A percentile compares a stretch with the other conserved stretches of the same genome.
Evolutionary conservation across 768 basidiomycete species (phyloP).

Genomic region (Mycena belliarum): DNA sequence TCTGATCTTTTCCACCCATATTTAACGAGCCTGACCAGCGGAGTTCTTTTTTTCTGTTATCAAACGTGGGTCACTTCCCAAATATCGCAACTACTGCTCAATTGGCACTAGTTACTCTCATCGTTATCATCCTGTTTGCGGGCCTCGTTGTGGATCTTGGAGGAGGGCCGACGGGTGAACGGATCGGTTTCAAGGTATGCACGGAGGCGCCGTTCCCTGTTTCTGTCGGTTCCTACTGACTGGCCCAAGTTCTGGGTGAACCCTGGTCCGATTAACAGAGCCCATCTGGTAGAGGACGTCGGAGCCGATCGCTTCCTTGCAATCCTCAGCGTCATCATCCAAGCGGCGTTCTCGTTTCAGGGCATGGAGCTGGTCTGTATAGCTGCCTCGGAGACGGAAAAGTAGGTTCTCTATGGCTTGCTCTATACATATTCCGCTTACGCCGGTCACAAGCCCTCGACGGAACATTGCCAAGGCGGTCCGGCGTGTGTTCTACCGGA

Average conservation of each 20-base stretch:
- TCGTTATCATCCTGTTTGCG: slow-evolving; percentile 57
- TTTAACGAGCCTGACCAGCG: slow-evolving; percentile 34
- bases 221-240: background rate
- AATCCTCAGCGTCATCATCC: slow-evolving; percentile 44
- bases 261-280: slow-evolving; percentile 60
- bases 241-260: slow-evolving; percentile 60
- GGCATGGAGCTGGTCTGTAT: slow-evolving; percentile 73
- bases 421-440: background rate
- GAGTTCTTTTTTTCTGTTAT: slow-evolving; percentile 69
- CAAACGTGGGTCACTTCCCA: slow-evolving; percentile 46
- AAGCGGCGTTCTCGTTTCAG: slow-evolving; percentile 74
- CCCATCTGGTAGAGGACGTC: slow-evolving; percentile 41
- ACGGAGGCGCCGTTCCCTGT: slow-evolving; percentile 18
- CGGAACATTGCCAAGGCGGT: slow-evolving; percentile 80
- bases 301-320: slow-evolving; percentile 51
- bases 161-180: slow-evolving; percentile 67
- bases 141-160: slow-evolving; percentile 78
- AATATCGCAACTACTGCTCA: background rate
- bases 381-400: slow-evolving; percentile 72
- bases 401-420: background rate
- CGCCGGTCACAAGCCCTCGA: slow-evolving; percentile 74
- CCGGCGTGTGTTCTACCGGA: slow-evolving; percentile 76
- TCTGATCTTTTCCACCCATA: background rate
- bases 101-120: slow-evolving; percentile 51
- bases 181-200: slow-evolving; percentile 66